phyloP scores from a whole-genome alignment of 169 alveolate species.

The Plasmodium chabaudi region DNA sequence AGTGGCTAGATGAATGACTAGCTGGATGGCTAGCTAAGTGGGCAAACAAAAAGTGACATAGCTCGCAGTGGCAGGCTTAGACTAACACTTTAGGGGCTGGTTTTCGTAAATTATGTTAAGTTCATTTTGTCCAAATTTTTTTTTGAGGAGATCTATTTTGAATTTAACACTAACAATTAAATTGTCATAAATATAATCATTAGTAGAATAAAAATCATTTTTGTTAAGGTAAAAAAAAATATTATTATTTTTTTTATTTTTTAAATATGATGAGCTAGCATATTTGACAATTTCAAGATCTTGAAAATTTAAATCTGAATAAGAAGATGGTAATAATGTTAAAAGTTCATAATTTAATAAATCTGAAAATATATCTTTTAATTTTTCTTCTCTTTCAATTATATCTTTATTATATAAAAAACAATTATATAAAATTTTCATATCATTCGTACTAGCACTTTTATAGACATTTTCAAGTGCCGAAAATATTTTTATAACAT shows the following conservation, averaged over 20 bases:
- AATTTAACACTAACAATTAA: slow-evolving; percentile 22
- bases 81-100: not conserved
- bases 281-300: slow-evolving; percentile 26
- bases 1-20: too few species aligned
- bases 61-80: too few species aligned
- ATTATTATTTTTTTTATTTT: slow-evolving; percentile 3
- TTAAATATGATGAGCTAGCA: slow-evolving; percentile 56
- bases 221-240: slow-evolving; percentile 27
- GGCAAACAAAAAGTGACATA: too few species aligned
- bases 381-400: not conserved
- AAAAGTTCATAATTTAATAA: slow-evolving; percentile 19
- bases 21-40: too few species aligned
- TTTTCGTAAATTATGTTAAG: slow-evolving; percentile 11
- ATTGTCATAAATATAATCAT: slow-evolving; percentile 18
- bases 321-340: slow-evolving; percentile 52
- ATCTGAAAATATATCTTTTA: slow-evolving; percentile 9
- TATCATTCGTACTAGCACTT: slow-evolving; percentile 21
- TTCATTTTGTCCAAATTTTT: not conserved
- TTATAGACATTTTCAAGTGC: slow-evolving; percentile 57
- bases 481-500: slow-evolving; percentile 7
- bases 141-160: slow-evolving; percentile 9
- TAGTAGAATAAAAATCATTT: slow-evolving; percentile 57
- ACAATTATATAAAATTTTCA: slow-evolving; percentile 35
- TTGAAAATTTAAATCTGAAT: slow-evolving; percentile 40
- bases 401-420: slow-evolving; percentile 27